These are phyloP conservation scores for Saccharomyces mikatae DNA, from an alignment of 805 yeast genomes.

Conservation along the genomic window DNA sequence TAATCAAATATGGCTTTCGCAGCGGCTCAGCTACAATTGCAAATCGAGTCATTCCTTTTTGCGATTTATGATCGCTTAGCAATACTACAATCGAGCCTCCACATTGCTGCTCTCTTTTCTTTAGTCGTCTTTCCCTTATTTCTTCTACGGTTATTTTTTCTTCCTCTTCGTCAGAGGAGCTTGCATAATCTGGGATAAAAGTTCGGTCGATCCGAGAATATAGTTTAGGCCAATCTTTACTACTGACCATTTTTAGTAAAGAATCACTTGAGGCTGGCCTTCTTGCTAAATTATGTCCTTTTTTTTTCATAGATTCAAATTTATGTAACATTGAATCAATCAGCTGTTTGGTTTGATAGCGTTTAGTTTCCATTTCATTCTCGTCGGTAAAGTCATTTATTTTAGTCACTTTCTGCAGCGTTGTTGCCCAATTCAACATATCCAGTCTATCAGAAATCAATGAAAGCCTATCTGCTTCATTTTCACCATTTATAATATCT, in stretches of 20 bases:
- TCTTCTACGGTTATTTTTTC: slow-evolving; percentile 12
- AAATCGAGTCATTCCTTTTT: slow-evolving; percentile 2
- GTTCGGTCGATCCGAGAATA: slow-evolving; percentile 18
- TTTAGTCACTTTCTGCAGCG: slow-evolving; percentile 41
- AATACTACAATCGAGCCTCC: slow-evolving; percentile 20
- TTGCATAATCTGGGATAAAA: slow-evolving; percentile 17
- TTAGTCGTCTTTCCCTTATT: slow-evolving; percentile 13
- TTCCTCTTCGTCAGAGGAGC: slow-evolving; percentile 30
- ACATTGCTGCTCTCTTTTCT: slow-evolving; percentile 9
- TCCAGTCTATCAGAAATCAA: slow-evolving; percentile 37
- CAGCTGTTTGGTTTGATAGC: slow-evolving; percentile 44
- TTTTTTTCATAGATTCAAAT: slow-evolving; percentile 21
- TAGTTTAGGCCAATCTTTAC: slow-evolving; percentile 12
- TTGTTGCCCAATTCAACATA: slow-evolving; percentile 41
- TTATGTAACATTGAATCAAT: slow-evolving; percentile 29
- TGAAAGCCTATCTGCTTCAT: slow-evolving; percentile 46
- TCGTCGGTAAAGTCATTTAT: slow-evolving; percentile 41
- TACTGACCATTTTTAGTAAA: slow-evolving; percentile 12
- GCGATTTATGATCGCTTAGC: not conserved
- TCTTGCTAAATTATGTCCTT: slow-evolving; percentile 13
- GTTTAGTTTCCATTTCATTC: slow-evolving; percentile 45
- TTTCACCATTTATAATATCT: slow-evolving; percentile 34
- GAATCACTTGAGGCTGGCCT: slow-evolving; percentile 5
- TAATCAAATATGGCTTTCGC: slow-evolving; percentile 21
- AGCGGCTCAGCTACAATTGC: slow-evolving; percentile 29